Evolutionary conservation across 495 filamentous ascomycete species (phyloP), one percentile per base, ranked within the genome.

Genomic region (Talaromyces ruber): DNA sequence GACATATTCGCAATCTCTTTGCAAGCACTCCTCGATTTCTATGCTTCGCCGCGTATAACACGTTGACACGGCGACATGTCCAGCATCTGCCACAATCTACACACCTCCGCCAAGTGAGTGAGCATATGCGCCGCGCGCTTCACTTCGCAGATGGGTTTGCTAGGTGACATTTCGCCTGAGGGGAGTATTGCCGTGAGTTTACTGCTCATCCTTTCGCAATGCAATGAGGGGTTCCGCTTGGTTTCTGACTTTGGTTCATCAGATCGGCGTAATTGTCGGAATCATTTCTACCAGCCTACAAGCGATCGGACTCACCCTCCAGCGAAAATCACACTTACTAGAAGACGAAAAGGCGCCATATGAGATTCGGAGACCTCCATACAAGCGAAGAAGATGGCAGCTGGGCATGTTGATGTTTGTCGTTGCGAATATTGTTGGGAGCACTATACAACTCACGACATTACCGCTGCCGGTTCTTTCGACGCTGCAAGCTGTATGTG

Each of bases 321-420:
- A 99, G 78, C 90, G 94, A 72, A 99, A 99, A 74, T 97, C 93
- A 61, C 94, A 99, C 79, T 86, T 99, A 60, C 85, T 97, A 66
- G 94, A 99, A 79, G 94, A 98, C 76, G 91, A 93, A 76, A 96
- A 96, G 75, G 82, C 82, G 39, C 85, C 89, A 2, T 85, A 91
- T 70, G 85, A 93, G 74, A 71, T 84, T 47, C 86, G 90, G 65
- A 80, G 94, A 66, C 94, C 94, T 30, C 91, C 95, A 4, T 93
- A 97, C 74, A 86, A 88, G 68, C 85, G 94, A 70, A 84, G 95
- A 71, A 83, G 92, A 82, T 99, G 94, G 94, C 94, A 99, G 79
- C 71, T 97, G 62, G 94, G 94, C 58, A 98, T 99, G 90, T 82
- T 86, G 65, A 96, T 99, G 86, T 99, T 98, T 78, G 84, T 99